Base-by-base conservation (phyloP, 2,329 filamentous ascomycete species). In the Bertia moriformis region DNA sequence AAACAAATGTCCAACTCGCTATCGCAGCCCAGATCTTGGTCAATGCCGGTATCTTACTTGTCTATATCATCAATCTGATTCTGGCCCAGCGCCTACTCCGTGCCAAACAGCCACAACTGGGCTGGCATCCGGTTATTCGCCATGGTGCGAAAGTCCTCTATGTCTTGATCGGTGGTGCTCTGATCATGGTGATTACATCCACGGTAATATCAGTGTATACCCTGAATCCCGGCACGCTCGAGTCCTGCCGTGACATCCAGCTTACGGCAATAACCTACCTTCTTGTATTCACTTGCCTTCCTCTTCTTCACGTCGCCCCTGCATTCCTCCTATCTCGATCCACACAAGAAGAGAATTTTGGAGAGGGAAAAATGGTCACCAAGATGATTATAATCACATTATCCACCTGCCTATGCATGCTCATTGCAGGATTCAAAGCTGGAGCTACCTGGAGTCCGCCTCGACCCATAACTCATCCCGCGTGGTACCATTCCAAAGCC, bases 21-120 rank as follows among this genome's bases (percentile, higher is more conserved):
- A 67, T 76, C 43, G 74, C 78, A 4, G 73, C 82, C 3, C 66
- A 66, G 45, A 71, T 91, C 50, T 77, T 91, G 48, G 72, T 84
- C 41, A 73, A 77, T 35, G 78, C 81, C 0, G 85, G 84, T 32
- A 75, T 87, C 14, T 54, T 93, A 22, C 57, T 93, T 4, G 62
- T 93, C 18, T 89, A 83, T 56, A 60, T 89, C 49, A 62, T 86
- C 57, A 91, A 93, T 59, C 59, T 93, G 32, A 61, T 91, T 49
- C 83, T 88, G 51, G 60, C 78, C 0, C 83, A 86, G 57, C 76
- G 86, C 36, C 67, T 93, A 18, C 57, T 91, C 14, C 71, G 86
- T 40, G 80, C 81, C 3, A 71, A 74, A 36, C 82, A 88, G 50
- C 83, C 84, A 0, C 51, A 55, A 2, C 53, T 85, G 20, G 85